Conservation (phyloP, 2,329 filamentous ascomycete genomes). For the Fusarium devonianum region DNA sequence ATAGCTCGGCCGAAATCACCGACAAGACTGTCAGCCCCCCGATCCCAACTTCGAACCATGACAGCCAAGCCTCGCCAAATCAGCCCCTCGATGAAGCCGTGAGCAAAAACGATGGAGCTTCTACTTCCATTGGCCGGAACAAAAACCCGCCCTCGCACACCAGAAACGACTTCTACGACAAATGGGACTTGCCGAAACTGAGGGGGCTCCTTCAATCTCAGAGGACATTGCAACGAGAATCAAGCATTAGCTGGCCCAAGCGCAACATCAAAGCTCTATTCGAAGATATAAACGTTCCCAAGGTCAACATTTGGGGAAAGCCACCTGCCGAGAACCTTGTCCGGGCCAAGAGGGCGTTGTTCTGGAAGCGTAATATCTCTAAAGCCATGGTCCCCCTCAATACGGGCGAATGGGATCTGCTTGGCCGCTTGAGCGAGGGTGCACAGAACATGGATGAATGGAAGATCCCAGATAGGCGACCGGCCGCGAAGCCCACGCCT, state of each 20-base stretch:
- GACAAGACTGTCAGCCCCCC: background rate
- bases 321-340: constrained; percentile 50
- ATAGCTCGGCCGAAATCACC: background rate
- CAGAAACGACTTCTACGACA: constrained; percentile 51
- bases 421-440: constrained; percentile 57
- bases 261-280: constrained; percentile 42
- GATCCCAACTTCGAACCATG: background rate
- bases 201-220: constrained; percentile 53
- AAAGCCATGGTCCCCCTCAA: constrained; percentile 63
- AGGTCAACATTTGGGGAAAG: constrained; percentile 59
- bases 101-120: background rate
- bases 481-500: constrained; percentile 21
- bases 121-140: background rate
- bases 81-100: background rate
- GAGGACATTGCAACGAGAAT: constrained; percentile 40
- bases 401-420: constrained; percentile 61
- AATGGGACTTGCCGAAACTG: constrained; percentile 59
- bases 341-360: constrained; percentile 54
- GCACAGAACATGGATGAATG: constrained; percentile 48
- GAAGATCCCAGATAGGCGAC: constrained; percentile 47
- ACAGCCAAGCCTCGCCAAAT: background rate
- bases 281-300: constrained; percentile 49
- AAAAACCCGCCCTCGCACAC: constrained; percentile 9
- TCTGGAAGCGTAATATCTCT: constrained; percentile 55
- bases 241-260: constrained; percentile 40